phyloP scores from a whole-genome alignment of 2,329 filamentous ascomycete species.

The Fusarium buxicola region DNA sequence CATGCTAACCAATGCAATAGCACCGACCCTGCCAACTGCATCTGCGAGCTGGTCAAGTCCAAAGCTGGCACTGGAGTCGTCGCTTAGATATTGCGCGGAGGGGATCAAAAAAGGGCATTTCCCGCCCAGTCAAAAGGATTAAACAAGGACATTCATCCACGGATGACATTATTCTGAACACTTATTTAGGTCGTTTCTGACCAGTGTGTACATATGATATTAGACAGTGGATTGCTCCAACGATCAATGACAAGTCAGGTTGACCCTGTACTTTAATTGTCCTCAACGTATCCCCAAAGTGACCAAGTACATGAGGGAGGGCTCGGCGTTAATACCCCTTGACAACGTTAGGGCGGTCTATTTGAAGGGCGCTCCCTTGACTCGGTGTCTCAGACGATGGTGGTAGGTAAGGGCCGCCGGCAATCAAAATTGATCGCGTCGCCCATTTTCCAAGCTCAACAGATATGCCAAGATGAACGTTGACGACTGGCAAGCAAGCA shows the following conservation, averaged over 20 bases:
- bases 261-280: conserved; percentile 9
- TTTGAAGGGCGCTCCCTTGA: background rate
- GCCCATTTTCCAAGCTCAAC: background rate
- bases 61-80: conserved; percentile 42
- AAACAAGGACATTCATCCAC: conserved; percentile 1
- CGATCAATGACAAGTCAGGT: conserved; percentile 13
- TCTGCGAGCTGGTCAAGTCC: conserved; percentile 42
- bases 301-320: background rate
- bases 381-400: background rate
- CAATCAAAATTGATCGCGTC: background rate
- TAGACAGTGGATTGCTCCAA: conserved; percentile 8
- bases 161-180: conserved; percentile 13
- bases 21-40: conserved; percentile 34
- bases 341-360: background rate
- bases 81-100: background rate
- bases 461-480: conserved; percentile 24
- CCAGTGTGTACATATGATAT: conserved; percentile 8
- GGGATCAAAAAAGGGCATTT: background rate
- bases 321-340: background rate
- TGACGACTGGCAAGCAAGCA: conserved; percentile 32
- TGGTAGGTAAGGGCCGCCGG: background rate
- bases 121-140: background rate
- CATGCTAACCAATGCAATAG: background rate
- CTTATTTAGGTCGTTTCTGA: conserved; percentile 7
- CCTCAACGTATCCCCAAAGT: background rate